Evolutionary conservation across 2,329 filamentous ascomycete species (phyloP).

Genomic region (Aspergillus melleus): DNA sequence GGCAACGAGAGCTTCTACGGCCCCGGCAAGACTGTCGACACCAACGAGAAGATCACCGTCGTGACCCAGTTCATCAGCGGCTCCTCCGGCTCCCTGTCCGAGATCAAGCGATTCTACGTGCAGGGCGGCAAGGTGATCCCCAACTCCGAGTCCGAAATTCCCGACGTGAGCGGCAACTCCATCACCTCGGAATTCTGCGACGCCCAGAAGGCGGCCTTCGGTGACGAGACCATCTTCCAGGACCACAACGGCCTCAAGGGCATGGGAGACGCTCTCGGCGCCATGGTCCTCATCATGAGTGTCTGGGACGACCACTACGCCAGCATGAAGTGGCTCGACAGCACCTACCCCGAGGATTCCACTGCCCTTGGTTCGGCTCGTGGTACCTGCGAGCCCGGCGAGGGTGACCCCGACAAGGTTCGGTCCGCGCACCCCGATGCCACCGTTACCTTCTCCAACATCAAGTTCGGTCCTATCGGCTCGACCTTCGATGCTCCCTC

Average conservation of each 20-base stretch:
- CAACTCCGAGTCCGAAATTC: slow-evolving; percentile 51
- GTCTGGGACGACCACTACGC: slow-evolving; percentile 65
- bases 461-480: slow-evolving; percentile 58
- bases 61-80: slow-evolving; percentile 66
- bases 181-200: slow-evolving; percentile 61
- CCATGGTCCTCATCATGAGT: slow-evolving; percentile 63
- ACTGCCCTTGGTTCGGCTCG: slow-evolving; percentile 51
- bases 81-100: slow-evolving; percentile 51
- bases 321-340: slow-evolving; percentile 75
- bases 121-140: slow-evolving; percentile 61
- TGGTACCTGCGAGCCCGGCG: slow-evolving; percentile 54
- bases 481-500: slow-evolving; percentile 45
- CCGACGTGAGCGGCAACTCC: slow-evolving; percentile 51
- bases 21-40: slow-evolving; percentile 58
- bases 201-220: slow-evolving; percentile 56
- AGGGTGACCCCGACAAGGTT: slow-evolving; percentile 53
- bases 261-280: slow-evolving; percentile 55
- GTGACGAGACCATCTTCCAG: slow-evolving; percentile 54
- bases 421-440: slow-evolving; percentile 49
- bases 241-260: slow-evolving; percentile 54
- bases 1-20: slow-evolving; percentile 66
- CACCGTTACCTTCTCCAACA: slow-evolving; percentile 59
- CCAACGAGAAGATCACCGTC: slow-evolving; percentile 60
- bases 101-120: slow-evolving; percentile 66
- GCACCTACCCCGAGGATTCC: slow-evolving; percentile 56